Conservation (phyloP, 225 moss, liverwort and hornwort species). For the Marchantia paleacea region DNA sequence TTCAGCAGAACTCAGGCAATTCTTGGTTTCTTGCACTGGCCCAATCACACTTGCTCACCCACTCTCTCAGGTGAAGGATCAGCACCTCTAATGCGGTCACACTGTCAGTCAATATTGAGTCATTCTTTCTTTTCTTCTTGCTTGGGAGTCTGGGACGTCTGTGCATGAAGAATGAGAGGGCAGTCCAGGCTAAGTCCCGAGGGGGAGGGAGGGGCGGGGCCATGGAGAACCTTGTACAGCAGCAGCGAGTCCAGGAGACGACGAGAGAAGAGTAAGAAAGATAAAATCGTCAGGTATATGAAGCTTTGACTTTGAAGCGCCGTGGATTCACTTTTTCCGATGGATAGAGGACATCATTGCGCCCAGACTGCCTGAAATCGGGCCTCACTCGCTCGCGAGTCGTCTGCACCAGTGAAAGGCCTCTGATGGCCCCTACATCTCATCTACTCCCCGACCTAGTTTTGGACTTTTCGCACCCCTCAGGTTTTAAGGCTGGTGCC, state of each 20-base stretch:
- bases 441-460: background rate
- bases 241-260: background rate
- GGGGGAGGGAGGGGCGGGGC: too few relatives aligned
- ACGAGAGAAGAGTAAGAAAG: too few relatives aligned
- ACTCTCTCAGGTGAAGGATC: too few relatives aligned
- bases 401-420: background rate
- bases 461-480: background rate
- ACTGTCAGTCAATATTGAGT: too few relatives aligned
- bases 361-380: background rate
- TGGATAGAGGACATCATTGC: background rate
- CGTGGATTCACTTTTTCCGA: background rate
- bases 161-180: background rate
- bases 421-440: background rate
- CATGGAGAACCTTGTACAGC: too few relatives aligned
- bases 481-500: background rate
- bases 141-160: background rate
- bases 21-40: too few relatives aligned
- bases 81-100: too few relatives aligned
- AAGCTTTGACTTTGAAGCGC: too few relatives aligned
- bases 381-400: background rate
- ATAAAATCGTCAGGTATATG: too few relatives aligned
- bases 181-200: too few relatives aligned
- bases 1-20: background rate
- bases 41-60: too few relatives aligned
- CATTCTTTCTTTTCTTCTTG: too few relatives aligned